Base-by-base conservation (phyloP, 176 grass and related monocot species). In the Carex cristatella region DNA sequence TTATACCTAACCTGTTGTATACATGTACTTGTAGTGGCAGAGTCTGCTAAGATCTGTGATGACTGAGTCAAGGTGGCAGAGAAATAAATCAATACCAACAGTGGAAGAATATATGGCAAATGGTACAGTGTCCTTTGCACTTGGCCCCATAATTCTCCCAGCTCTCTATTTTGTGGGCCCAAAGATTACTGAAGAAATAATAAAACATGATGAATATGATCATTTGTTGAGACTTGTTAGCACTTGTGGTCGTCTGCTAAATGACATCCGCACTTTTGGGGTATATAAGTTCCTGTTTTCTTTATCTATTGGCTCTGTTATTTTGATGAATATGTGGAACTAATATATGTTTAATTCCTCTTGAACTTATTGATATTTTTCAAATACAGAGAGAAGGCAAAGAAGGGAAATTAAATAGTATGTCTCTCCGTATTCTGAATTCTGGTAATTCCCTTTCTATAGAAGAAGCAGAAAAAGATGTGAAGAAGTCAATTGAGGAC, bases 31-130 rank as follows among this genome's bases (percentile, higher is more conserved):
- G 51, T 31, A 97, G 92, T 97, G 94, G 94, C 51, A 89, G 55
- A 78, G 79, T 53, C n/a, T 89, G 69, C 27, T 94, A 57, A 90
- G 83, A 61, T 94, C 87, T 13, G 89, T 90, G 94, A 94, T 93
- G 90, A 88, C 38, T 2, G 90, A 97, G 61, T 86, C 85, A 49
- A 84, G 86, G 11, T 94, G 94, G 92, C 1, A 30, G n/a, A 59
- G 72, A 10, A 85, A 30, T 84, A 72, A 83, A 38, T 64, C 84
- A 58, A 73, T 90, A n/a, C 94, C 92, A 38, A 85, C 83, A 16
- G 0, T 63, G 10, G 87, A 89, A 55, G 88, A 97, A 66, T 92
- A 97, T 73, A 85, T 97, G 74, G 6, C 0, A 69, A 97, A 94
- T 81, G 90, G 85, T 16, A 10, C 32, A 63, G 53, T 92, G 58